Base-by-base conservation (phyloP, 208 protist species). In the Angomonas ambiguus region DNA sequence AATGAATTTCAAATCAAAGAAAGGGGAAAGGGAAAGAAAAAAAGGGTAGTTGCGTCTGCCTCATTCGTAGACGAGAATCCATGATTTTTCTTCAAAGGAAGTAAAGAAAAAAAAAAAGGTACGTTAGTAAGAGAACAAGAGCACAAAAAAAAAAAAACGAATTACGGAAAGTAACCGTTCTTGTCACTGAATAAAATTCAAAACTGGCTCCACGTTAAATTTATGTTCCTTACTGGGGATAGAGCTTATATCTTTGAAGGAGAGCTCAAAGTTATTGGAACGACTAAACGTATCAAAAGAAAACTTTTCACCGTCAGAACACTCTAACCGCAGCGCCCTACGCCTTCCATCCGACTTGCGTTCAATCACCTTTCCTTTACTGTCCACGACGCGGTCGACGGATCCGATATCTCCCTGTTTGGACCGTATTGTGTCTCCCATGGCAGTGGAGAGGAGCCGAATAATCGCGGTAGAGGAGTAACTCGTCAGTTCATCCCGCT, bases 401-500 rank as follows among this genome's bases (percentile, higher is more conserved):
- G 74, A 69, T 10, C 75, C 81, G 35, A 93, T 62, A 2, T 80
- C 77, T 32, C 83, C 82, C 20, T 62, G 58, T 22, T 42, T 34
- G 31, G 58, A 34, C n/a, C 33, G 32, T 31, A 62, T 62, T 22
- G 58, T 42, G 18, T 33, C 30, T 25, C 34, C 33, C 58, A 62
- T 62, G 31, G 58, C 58, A 2, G 58, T 33, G 30, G 27, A 27
- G 16, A 96, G 69, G 41, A 96, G 51, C 67, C 82, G 85, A 3
- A 75, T 74, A 57, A 93, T 81, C 35, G 87, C 80, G 57, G 82
- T 85, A n/a, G 82, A 34, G 31, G 83, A 74, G 74, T 92, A 96
- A 70, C 84, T 91, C 32, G 86, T 92, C 2, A 91, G 34, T 62
- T 92, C 87, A 56, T 96, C 90, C 0, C 90, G 80, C 65, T 93